phyloP scores from a whole-genome alignment of 345 rosid genomes.

The Lepidium africanum region DNA sequence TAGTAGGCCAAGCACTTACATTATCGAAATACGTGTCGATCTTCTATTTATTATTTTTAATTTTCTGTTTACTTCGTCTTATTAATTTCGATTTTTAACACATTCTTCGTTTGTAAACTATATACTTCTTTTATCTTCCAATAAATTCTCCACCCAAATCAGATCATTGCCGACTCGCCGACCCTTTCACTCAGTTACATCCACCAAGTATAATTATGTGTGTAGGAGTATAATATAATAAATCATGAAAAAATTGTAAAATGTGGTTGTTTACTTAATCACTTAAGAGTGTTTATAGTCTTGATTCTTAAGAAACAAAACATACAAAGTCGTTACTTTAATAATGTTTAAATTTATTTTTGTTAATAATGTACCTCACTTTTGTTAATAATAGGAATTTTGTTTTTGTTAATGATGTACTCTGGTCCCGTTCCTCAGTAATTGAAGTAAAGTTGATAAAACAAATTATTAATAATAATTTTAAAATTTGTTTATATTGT shows the following conservation, averaged over 20 bases:
- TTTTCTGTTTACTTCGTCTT: background rate
- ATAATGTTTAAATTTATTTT: too few species aligned
- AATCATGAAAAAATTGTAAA: background rate
- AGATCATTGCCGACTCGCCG: background rate
- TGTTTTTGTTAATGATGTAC: too few species aligned
- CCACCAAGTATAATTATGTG: background rate
- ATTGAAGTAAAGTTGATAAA: too few species aligned
- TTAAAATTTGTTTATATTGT: background rate
- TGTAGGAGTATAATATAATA: background rate
- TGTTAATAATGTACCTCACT: too few species aligned
- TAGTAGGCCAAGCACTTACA: background rate
- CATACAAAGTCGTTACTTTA: background rate
- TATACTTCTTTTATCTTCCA: background rate
- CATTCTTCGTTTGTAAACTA: background rate
- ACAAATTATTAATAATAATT: too few species aligned
- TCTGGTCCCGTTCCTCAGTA: too few species aligned
- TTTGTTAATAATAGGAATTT: too few species aligned
- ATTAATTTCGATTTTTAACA: background rate
- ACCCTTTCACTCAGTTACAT: background rate
- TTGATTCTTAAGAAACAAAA: background rate
- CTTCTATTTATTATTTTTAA: background rate
- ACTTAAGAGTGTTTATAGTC: background rate
- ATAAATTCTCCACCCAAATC: background rate
- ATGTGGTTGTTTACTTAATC: background rate
- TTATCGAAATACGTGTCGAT: conserved; percentile 10